A percentile compares a stretch with the other conserved stretches of the same genome.
These are phyloP conservation scores for Teratosphaeria gauchensis DNA, from an alignment of 2,329 filamentous ascomycete genomes.

Conservation along the genomic window DNA sequence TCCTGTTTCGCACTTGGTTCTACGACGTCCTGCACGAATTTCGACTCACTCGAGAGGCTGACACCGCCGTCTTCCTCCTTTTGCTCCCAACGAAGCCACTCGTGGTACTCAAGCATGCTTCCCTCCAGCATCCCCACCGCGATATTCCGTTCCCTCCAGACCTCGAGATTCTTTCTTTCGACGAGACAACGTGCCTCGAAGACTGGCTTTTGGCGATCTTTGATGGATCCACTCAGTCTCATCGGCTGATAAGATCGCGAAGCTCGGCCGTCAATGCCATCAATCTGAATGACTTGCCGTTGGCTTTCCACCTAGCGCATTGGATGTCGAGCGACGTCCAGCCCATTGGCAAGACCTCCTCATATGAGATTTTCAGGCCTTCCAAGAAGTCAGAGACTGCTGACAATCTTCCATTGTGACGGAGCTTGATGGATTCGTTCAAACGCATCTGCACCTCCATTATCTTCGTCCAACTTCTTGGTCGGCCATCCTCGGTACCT, in stretches of 20 bases:
- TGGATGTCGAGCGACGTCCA: not conserved
- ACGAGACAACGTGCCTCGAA: constrained; percentile 11
- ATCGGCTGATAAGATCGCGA: constrained; percentile 17
- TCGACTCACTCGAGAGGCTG: constrained; percentile 2
- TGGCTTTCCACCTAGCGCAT: constrained; percentile 2
- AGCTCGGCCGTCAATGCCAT: constrained; percentile 16
- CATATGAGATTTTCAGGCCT: not conserved
- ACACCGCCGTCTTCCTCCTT: constrained; percentile 11
- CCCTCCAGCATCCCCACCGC: constrained; percentile 1
- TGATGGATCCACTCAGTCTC: constrained; percentile 15
- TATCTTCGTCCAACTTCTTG: not conserved
- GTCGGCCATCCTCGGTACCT: not conserved
- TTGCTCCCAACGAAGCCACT: constrained; percentile 4
- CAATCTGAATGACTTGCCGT: constrained; percentile 6
- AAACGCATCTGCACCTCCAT: not conserved
- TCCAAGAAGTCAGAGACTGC: constrained; percentile 1
- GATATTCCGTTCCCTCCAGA: constrained; percentile 7
- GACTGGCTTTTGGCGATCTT: constrained; percentile 12
- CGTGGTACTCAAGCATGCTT: constrained; percentile 9
- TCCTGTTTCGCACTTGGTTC: not conserved
- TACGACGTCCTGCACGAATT: not conserved
- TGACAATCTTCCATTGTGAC: not conserved
- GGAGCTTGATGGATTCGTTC: not conserved
- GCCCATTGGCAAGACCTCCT: not conserved
- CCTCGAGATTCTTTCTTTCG: constrained; percentile 6